Evolutionary conservation across 208 protist species (phyloP).

Genomic region (Zelonia costaricensis): DNA sequence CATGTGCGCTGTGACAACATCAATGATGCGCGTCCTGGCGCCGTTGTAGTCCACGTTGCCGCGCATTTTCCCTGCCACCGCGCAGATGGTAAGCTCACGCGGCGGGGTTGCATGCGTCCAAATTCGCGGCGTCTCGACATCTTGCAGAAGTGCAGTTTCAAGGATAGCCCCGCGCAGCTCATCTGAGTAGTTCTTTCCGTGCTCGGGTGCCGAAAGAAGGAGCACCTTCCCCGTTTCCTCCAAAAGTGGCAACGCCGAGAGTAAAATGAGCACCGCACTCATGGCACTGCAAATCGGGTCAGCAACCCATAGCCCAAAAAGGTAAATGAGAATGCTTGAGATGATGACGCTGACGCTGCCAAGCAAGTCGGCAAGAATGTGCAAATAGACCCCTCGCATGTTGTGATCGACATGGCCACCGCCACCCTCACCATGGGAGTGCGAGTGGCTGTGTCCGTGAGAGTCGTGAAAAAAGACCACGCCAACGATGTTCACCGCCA

Average conservation of each 20-base stretch:
- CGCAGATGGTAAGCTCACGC: slow-evolving; percentile 53
- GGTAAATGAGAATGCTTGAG: slow-evolving; percentile 68
- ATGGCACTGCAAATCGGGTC: slow-evolving; percentile 81
- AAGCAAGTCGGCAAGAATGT: slow-evolving; percentile 89
- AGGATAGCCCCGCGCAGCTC: slow-evolving; percentile 24
- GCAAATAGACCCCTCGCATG: slow-evolving; percentile 85
- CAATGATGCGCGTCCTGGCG: slow-evolving; percentile 14
- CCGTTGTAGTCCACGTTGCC: slow-evolving; percentile 15
- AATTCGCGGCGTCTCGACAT: slow-evolving; percentile 37
- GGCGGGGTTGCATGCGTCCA: slow-evolving; percentile 73
- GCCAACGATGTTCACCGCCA: slow-evolving; percentile 85
- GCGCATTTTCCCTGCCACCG: slow-evolving; percentile 34
- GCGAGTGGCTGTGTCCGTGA: slow-evolving; percentile 56
- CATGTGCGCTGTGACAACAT: slow-evolving; percentile 18
- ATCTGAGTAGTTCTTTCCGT: slow-evolving; percentile 25
- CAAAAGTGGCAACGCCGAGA: slow-evolving; percentile 77
- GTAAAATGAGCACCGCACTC: slow-evolving; percentile 69
- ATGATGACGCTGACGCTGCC: slow-evolving; percentile 88
- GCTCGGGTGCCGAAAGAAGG: slow-evolving; percentile 41
- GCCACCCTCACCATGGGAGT: slow-evolving; percentile 39
- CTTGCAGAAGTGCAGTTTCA: slow-evolving; percentile 29
- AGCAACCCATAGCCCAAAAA: slow-evolving; percentile 56
- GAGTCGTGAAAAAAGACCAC: slow-evolving; percentile 85
- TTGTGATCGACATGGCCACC: slow-evolving; percentile 65
- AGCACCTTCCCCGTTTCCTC: slow-evolving; percentile 79